A percentile compares a stretch with the other conserved stretches of the same genome.
phyloP scores from a whole-genome alignment of 2,329 filamentous ascomycete genomes.

The Botrytis byssoidea region DNA sequence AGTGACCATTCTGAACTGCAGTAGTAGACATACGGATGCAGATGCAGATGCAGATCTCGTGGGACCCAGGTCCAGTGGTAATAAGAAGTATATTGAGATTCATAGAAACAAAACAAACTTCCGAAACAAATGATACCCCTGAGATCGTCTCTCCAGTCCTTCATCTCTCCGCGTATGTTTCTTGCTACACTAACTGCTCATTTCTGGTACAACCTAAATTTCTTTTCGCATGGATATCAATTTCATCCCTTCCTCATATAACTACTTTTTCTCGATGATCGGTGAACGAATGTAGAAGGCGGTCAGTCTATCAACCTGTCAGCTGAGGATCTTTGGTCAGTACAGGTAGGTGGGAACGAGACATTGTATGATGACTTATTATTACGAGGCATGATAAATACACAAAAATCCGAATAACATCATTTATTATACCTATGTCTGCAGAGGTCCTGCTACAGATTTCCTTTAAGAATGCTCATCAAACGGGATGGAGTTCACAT shows the following conservation, averaged over 20 bases:
- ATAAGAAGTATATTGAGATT: not conserved
- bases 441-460: not conserved
- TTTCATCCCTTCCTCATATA: not conserved
- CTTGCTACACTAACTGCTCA: not conserved
- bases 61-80: not conserved
- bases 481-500: not conserved
- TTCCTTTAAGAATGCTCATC: not conserved
- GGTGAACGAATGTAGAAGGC: not conserved
- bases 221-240: not conserved
- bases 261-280: not conserved
- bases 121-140: not conserved
- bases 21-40: not conserved
- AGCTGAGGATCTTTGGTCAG: not conserved
- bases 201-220: not conserved
- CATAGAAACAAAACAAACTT: not conserved
- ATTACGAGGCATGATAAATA: not conserved
- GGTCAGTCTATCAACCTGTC: not conserved
- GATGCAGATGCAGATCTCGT: conserved; percentile 3
- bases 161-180: not conserved
- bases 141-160: not conserved
- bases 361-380: not conserved
- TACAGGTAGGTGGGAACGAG: not conserved
- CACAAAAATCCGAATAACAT: not conserved
- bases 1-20: not conserved
- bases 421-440: not conserved